Evolutionary conservation across 1,139 yeast genomes (phyloP), one percentile per base, ranked within the genome.

Genomic region (Blastobotrys elegans): DNA sequence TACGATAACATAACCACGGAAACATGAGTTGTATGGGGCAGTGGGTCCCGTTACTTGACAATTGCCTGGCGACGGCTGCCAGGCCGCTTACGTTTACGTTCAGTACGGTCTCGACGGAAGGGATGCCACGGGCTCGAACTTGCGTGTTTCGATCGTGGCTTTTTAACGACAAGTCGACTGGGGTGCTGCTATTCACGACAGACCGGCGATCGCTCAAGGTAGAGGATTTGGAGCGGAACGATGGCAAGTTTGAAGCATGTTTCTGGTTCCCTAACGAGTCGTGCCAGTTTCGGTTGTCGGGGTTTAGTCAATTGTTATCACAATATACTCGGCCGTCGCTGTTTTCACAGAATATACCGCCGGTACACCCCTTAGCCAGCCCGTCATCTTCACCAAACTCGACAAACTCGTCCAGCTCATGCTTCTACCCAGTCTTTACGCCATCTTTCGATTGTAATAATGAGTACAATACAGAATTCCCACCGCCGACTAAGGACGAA

Each of bases 81-180:
- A 17, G 26, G 7, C 42, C 67, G 1, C 55, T 52, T 5, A 53
- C 83, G 2, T 83, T 85, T 57, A 83, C 84, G 54, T 75, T 86
- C 46, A 80, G 88, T 46, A 84, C 92, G 13, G 77, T 83, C 36
- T 85, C 81, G 54, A 43, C 57, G 8, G 53, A 59, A 33, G 80
- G 79, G n/a, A 70, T 68, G 59, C 95, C 86, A 14, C 75, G 69
- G 56, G 83, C 76, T 46, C 69, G 95, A 55, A 83, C 94, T 0
- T 77, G 87, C 53, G 79, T 85, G 13, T 79, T 72, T 57, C 74
- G 95, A 46, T 94, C 90, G 13, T 87, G 85, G 67, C 67, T 87
- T 40, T 87, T 86, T 60, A 73, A 79, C 60, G 86, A 85, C 60
- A 76, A 75, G 52, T 72, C 77, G 49, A 81, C 83, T 37, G 87